A percentile compares a stretch with the other conserved stretches of the same genome.
These are phyloP conservation scores for Nepenthes mirabilis DNA, from an alignment of 148 eudicot species.

Conservation along the genomic window DNA sequence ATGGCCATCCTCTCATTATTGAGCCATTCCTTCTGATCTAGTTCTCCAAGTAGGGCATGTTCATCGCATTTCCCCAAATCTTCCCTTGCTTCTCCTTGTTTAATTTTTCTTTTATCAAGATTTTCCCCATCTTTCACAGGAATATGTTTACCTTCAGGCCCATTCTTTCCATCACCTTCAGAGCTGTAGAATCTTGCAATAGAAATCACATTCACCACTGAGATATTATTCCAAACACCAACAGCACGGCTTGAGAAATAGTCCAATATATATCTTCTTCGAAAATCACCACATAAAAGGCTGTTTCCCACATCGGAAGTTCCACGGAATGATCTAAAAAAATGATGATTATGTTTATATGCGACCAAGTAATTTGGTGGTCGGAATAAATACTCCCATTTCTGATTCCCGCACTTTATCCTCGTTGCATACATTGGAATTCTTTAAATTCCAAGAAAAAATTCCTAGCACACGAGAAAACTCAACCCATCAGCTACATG, in stretches of 20 bases:
- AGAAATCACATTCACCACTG: constrained; percentile 21
- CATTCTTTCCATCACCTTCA: constrained; percentile 80
- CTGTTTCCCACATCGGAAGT: constrained; percentile 11
- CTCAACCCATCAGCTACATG: constrained; percentile 2
- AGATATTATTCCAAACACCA: constrained; percentile 8
- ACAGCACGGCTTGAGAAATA: constrained; percentile 13
- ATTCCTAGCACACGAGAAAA: constrained; percentile 15
- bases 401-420: constrained; percentile 38
- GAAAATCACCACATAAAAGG: constrained; percentile 16
- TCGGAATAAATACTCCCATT: constrained; percentile 41
- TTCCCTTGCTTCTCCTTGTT: constrained; percentile 17
- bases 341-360: constrained; percentile 13
- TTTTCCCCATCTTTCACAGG: constrained; percentile 32
- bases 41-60: constrained; percentile 81
- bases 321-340: constrained; percentile 13
- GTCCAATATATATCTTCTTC: constrained; percentile 22
- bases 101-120: constrained; percentile 26
- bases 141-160: constrained; percentile 49
- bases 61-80: constrained; percentile 34
- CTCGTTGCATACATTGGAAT: constrained; percentile 66
- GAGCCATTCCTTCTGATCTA: constrained; percentile 95
- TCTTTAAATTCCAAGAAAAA: constrained; percentile 9
- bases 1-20: constrained; percentile 65
- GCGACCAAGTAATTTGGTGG: constrained; percentile 24
- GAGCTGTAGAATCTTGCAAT: constrained; percentile 51